A percentile compares a stretch with the other conserved stretches of the same genome.
Evolutionary conservation across 202 grass and related monocot genomes (phyloP).

Genomic region (Setaria viridis): DNA sequence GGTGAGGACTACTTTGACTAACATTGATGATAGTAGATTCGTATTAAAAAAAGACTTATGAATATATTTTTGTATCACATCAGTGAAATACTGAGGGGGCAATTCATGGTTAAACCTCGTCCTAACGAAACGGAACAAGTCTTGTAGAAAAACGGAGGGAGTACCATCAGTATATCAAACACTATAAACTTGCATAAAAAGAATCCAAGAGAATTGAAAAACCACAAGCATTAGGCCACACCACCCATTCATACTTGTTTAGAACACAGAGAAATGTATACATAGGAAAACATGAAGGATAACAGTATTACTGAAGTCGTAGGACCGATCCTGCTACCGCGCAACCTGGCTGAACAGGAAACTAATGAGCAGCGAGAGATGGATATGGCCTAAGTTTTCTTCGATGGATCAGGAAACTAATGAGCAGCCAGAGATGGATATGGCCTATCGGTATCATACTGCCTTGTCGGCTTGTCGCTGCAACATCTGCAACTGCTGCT

Average conservation of each 20-base stretch:
- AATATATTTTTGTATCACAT: neutral
- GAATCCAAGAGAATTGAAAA: neutral
- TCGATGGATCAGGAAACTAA: neutral
- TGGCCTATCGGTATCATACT: neutral
- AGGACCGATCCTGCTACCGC: too few species aligned
- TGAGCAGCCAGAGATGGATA: neutral
- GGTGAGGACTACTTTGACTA: too few species aligned
- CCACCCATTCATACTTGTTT: neutral
- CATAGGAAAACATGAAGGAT: neutral
- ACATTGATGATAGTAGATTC: too few species aligned
- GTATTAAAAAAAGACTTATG: neutral
- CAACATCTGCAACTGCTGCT: constrained; percentile 2
- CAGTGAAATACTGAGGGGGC: too few species aligned
- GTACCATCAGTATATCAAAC: neutral
- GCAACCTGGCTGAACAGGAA: neutral
- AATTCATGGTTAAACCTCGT: neutral
- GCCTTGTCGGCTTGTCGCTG: neutral
- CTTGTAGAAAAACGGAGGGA: neutral
- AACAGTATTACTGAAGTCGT: neutral
- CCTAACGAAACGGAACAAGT: neutral
- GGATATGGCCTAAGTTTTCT: neutral
- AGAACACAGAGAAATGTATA: neutral
- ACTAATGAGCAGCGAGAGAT: neutral
- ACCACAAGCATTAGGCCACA: neutral
- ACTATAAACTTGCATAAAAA: neutral